Percentiles rank a stretch among this genome's conserved stretches.
Evolutionary conservation across 2,329 filamentous ascomycete genomes (phyloP).

Genomic region (Trichocomaceae sp.): DNA sequence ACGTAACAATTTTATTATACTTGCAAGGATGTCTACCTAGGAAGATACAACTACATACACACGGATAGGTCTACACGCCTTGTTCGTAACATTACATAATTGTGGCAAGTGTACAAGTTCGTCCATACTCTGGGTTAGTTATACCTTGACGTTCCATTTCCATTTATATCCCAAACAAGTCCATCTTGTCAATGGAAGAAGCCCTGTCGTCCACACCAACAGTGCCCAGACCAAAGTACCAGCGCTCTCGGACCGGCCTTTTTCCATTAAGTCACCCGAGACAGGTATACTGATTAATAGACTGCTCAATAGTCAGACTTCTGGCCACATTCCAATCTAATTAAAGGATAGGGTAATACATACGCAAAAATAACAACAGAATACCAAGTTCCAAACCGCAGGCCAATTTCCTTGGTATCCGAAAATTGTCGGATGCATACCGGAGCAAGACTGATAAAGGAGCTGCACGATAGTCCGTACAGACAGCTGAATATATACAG

Average conservation of each 20-base stretch:
- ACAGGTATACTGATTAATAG: slow-evolving; percentile 45
- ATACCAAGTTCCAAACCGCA: slow-evolving; percentile 45
- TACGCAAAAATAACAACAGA: slow-evolving; percentile 43
- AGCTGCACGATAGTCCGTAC: slow-evolving; percentile 44
- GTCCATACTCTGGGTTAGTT: no score
- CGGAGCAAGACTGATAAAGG: slow-evolving; percentile 40
- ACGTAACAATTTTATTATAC: no score
- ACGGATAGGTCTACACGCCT: no score
- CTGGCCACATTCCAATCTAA: no score
- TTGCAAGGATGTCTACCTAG: no score
- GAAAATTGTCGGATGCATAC: slow-evolving; percentile 46
- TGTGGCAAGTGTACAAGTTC: no score
- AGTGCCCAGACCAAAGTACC: slow-evolving; percentile 41
- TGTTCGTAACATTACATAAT: no score
- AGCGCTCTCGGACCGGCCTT: slow-evolving; percentile 40
- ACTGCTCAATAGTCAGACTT: slow-evolving; percentile 13
- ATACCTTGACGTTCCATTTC: slow-evolving; percentile 33
- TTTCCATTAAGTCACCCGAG: slow-evolving; percentile 45
- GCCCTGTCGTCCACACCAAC: slow-evolving; percentile 30
- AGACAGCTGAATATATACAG: slow-evolving; percentile 40
- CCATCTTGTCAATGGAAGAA: slow-evolving; percentile 33
- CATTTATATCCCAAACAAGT: slow-evolving; percentile 34
- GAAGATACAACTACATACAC: no score
- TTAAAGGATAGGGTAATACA: slow-evolving; percentile 9
- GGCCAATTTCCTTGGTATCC: slow-evolving; percentile 42